Conservation (phyloP, 192 early-diverging fungal genomes). For the Phycomyces blakesleeanus region DNA sequence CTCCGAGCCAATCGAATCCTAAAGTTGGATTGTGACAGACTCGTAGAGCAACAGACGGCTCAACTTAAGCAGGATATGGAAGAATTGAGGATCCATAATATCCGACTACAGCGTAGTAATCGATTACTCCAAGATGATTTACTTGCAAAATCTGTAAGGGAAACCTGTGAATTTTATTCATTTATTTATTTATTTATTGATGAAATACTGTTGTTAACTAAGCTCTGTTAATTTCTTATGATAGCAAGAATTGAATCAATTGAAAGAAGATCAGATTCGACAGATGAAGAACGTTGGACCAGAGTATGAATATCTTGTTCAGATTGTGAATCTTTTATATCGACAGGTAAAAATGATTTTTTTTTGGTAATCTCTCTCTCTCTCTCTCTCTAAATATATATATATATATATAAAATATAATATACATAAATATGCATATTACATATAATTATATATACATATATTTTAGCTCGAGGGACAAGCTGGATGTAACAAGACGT, state of each 20-base stretch:
- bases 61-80: conserved; percentile 31
- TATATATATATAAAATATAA: too few relatives aligned
- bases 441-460: too few relatives aligned
- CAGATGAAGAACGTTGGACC: conserved; percentile 32
- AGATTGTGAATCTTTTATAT: conserved; percentile 37
- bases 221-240: background rate
- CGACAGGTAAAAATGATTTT: conserved; percentile 37
- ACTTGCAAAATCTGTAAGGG: conserved; percentile 14
- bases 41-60: conserved; percentile 28
- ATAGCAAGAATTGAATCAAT: conserved; percentile 26
- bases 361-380: too few relatives aligned
- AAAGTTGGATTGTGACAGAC: conserved; percentile 27
- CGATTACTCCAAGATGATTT: conserved; percentile 28
- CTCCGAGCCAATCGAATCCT: conserved; percentile 31
- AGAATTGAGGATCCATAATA: conserved; percentile 15
- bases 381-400: too few relatives aligned
- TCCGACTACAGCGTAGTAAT: conserved; percentile 30
- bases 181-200: too few relatives aligned
- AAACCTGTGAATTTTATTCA: too few relatives aligned
- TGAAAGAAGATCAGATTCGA: conserved; percentile 23
- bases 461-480: conserved; percentile 31
- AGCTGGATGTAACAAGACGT: conserved; percentile 27
- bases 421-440: too few relatives aligned
- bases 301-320: conserved; percentile 43
- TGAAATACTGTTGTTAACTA: too few relatives aligned